Evolutionary conservation across 768 basidiomycete species (phyloP).

Genomic region (Lepiota brunneoincarnata): DNA sequence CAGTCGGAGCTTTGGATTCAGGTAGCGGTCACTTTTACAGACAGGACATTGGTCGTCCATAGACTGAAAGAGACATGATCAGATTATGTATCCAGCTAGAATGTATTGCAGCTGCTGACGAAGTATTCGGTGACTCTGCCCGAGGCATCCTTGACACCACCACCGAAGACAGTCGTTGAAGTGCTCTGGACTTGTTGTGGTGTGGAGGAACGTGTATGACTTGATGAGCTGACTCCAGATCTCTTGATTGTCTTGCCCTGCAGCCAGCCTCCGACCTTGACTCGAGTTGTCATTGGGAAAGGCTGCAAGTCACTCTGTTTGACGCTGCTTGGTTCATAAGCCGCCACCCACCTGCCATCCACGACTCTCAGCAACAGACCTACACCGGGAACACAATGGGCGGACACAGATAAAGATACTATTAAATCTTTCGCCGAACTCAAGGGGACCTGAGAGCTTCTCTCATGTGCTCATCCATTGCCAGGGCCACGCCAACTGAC

Average conservation of each 20-base stretch:
- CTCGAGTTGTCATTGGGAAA: slow-evolving; percentile 27
- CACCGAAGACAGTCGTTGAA: slow-evolving; percentile 72
- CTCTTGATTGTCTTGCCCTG: slow-evolving; percentile 77
- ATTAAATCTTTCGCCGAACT: neutral
- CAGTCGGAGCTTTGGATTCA: slow-evolving; percentile 91
- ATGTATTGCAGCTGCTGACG: slow-evolving; percentile 42
- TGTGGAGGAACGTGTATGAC: slow-evolving; percentile 58
- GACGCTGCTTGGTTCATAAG: neutral
- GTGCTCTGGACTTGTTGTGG: slow-evolving; percentile 69
- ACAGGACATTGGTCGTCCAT: slow-evolving; percentile 97
- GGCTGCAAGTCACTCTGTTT: neutral
- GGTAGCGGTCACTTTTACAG: slow-evolving; percentile 93
- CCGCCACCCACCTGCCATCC: too few relatives aligned
- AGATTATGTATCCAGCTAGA: neutral
- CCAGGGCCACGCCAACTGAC: neutral
- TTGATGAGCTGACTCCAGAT: slow-evolving; percentile 44
- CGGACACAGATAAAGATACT: neutral
- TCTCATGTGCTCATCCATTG: neutral
- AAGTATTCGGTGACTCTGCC: slow-evolving; percentile 81
- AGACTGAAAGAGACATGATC: slow-evolving; percentile 39
- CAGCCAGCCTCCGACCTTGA: slow-evolving; percentile 52
- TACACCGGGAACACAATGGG: neutral
- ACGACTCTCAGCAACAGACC: too few relatives aligned
- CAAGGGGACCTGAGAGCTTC: neutral
- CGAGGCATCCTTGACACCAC: slow-evolving; percentile 84